These are phyloP conservation scores for Leishmania braziliensis DNA, from an alignment of 208 protist species.

Conservation along the genomic window DNA sequence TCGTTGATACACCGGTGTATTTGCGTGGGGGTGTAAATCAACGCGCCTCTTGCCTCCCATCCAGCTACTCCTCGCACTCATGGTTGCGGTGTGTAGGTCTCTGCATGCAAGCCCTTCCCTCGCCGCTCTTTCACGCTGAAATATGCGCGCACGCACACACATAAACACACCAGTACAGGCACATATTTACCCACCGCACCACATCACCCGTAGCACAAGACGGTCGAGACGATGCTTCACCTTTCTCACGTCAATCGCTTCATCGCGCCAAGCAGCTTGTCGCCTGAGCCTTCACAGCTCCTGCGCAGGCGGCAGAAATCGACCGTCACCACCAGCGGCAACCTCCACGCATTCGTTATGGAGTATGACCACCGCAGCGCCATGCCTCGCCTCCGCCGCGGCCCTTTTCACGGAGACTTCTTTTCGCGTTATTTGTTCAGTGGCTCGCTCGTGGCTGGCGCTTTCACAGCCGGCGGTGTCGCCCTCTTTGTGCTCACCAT, in stretches of 20 bases:
- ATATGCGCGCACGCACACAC: not conserved
- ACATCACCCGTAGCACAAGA: not conserved
- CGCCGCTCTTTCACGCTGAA: not conserved
- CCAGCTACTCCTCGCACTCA: not conserved
- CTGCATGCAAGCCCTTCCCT: not conserved
- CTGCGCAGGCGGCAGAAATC: slow-evolving; percentile 13
- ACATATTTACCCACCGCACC: not conserved
- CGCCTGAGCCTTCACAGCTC: slow-evolving; percentile 25
- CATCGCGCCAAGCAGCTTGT: slow-evolving; percentile 23
- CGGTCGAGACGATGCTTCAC: slow-evolving; percentile 22
- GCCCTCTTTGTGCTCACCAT: slow-evolving; percentile 56
- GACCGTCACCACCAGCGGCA: not conserved
- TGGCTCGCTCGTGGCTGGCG: slow-evolving; percentile 38
- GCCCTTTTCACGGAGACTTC: not conserved
- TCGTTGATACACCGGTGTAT: not conserved
- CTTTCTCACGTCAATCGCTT: slow-evolving; percentile 12
- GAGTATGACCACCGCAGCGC: slow-evolving; percentile 49
- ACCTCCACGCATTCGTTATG: slow-evolving; percentile 51
- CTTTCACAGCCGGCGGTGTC: slow-evolving; percentile 28
- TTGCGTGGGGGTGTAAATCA: not conserved
- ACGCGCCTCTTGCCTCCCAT: not conserved
- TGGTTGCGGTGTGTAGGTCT: not conserved
- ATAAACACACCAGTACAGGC: not conserved
- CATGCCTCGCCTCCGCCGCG: not conserved
- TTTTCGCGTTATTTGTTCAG: slow-evolving; percentile 36